Evolutionary conservation across 257 asterid species (phyloP).

Genomic region (Solanum lycopersicoides): DNA sequence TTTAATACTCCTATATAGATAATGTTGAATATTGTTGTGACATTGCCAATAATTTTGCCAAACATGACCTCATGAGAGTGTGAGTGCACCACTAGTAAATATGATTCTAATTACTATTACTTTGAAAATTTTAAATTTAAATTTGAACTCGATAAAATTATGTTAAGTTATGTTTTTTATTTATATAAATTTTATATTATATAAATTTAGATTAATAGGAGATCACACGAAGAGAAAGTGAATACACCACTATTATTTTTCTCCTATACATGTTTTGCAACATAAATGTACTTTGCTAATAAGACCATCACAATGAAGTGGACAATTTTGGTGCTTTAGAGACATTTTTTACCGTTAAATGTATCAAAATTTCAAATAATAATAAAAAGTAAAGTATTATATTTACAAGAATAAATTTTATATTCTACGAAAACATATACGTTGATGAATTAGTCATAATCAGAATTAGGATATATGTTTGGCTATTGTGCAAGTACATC

Average conservation of each 20-base stretch:
- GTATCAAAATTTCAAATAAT: no score
- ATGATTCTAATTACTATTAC: background rate
- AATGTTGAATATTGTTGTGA: background rate
- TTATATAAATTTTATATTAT: no score
- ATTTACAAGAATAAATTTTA: no score
- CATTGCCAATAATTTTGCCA: background rate
- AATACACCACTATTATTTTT: background rate
- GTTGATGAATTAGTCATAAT: no score
- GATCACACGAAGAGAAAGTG: background rate
- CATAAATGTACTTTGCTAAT: background rate
- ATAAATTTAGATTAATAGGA: accelerated
- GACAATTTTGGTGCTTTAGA: background rate
- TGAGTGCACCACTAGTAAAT: background rate
- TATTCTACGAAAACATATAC: no score
- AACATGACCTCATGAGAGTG: background rate
- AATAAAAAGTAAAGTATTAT: background rate
- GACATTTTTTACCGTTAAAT: no score
- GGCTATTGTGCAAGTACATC: background rate
- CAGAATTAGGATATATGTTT: no score
- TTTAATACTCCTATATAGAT: background rate
- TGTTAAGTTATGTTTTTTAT: no score
- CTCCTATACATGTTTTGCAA: background rate
- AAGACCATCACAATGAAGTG: background rate
- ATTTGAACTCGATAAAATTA: no score
- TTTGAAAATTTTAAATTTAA: no score